Percentiles rank a stretch among this genome's conserved stretches.
Conservation (phyloP, 2,329 filamentous ascomycete species). For the Alternaria sp. region DNA sequence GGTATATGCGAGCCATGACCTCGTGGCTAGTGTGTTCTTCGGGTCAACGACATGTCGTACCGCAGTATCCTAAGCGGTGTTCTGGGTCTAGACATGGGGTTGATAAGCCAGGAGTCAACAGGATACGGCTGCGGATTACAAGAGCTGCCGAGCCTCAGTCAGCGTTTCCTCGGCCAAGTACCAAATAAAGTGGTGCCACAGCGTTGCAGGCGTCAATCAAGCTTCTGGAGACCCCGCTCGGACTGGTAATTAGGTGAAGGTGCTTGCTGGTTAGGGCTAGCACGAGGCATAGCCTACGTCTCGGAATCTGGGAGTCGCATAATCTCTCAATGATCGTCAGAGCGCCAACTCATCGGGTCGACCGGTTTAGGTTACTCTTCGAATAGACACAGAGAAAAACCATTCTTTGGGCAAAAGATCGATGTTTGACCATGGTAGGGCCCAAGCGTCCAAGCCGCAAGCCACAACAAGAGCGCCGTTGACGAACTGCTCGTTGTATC, state of each 20-base stretch:
- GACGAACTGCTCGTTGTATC: slow-evolving; percentile 6
- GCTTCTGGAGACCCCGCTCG: slow-evolving; percentile 38
- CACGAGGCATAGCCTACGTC: slow-evolving; percentile 31
- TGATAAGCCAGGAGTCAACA: slow-evolving; percentile 25
- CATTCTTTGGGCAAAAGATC: slow-evolving; percentile 23
- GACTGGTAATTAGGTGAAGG: slow-evolving; percentile 27
- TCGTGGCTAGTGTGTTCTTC: slow-evolving; percentile 7
- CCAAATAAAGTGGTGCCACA: slow-evolving; percentile 24
- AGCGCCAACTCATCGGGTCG: slow-evolving; percentile 28
- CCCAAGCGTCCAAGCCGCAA: slow-evolving; percentile 15
- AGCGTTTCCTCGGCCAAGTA: slow-evolving; percentile 12
- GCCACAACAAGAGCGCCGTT: slow-evolving; percentile 21
- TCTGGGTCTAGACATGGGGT: slow-evolving; percentile 17
- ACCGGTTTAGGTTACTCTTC: slow-evolving; percentile 29
- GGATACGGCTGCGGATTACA: slow-evolving; percentile 6
- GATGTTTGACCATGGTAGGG: slow-evolving; percentile 26
- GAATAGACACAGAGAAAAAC: slow-evolving; percentile 27
- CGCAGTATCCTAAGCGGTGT: slow-evolving; percentile 10
- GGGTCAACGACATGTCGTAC: slow-evolving; percentile 8
- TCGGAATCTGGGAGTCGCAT: slow-evolving; percentile 31
- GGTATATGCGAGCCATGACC: slow-evolving; percentile 6
- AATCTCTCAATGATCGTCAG: slow-evolving; percentile 30
- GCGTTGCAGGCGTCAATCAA: slow-evolving; percentile 25
- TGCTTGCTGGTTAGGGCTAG: slow-evolving; percentile 36
- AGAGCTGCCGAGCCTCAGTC: slow-evolving; percentile 19